Base-by-base conservation (phyloP, 2,329 filamentous ascomycete species). In the Grosmannia huntii region DNA sequence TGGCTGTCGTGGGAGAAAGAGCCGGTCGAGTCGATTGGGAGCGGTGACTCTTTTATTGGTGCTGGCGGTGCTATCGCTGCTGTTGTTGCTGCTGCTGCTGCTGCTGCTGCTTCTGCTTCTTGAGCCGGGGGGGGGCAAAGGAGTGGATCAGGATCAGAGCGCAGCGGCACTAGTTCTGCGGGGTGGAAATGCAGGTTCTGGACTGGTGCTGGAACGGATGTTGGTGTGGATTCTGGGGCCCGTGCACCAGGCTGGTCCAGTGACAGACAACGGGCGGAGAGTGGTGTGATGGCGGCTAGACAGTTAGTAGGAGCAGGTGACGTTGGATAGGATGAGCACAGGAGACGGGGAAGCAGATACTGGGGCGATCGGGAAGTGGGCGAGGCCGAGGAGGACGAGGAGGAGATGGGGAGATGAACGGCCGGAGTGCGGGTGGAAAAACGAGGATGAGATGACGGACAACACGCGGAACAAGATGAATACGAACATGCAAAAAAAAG, bases 201-300 rank as follows among this genome's bases (percentile, higher is more conserved):
- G 59, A 56, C 52, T 59, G 44, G 14, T 44, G 51, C 59, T 44
- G 46, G n/a, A 51, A 51, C 44, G 48, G 58, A 27, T 25, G 55
- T 55, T 23, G 46, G 46, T 7, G 21, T 23, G n/a, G 53, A 36
- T 44, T 23, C 23, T 44, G 33, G 31, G 53, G 53, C 23, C 53
- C 53, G 53, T 54, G 53, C 53, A 21, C 31, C 36, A 54, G 53
- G n/a, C 53, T 54, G 53, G 33, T 54, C 53, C 50, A 50, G 44
- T 46, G 49, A 57, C 55, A 27, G 41, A 23, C 36, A 25, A 27
- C 27, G 5, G 21, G 41, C 14, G 23, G 23, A 27, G 36, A 49
- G 59, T 60, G 59, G 59, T 56, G 59, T 60, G 59, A 60, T 56
- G 55, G 27, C 38, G 10, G 10, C 11, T 19, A 4, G 14, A 23